Base-by-base conservation (phyloP, 495 filamentous ascomycete genomes). In the Xanthoparmelia taractica region DNA sequence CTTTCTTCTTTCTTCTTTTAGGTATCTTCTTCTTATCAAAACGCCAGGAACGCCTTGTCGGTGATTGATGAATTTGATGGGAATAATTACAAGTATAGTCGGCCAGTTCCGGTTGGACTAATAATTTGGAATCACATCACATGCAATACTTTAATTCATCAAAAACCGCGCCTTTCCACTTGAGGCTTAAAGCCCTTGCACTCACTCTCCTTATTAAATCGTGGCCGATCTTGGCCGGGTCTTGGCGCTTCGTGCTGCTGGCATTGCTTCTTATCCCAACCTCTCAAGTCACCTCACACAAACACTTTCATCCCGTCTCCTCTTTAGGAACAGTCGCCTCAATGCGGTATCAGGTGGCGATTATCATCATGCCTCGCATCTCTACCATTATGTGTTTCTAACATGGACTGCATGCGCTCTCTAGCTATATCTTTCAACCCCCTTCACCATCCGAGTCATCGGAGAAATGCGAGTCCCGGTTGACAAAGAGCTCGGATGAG, bases 371-470 rank as follows among this genome's bases (percentile, higher is more conserved):
- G 10, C 23, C 8, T 50, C 11, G n/a, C n/a, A n/a, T n/a, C n/a
- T n/a, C n/a, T n/a, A n/a, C n/a, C n/a, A n/a, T n/a, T n/a, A n/a
- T n/a, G n/a, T n/a, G n/a, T n/a, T n/a, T n/a, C n/a, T n/a, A n/a
- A n/a, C n/a, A n/a, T n/a, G n/a, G n/a, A n/a, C n/a, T n/a, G n/a
- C n/a, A n/a, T n/a, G n/a, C n/a, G n/a, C n/a, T n/a, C n/a, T n/a
- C n/a, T n/a, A n/a, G n/a, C n/a, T n/a, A n/a, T n/a, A n/a, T n/a
- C 13, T 11, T 27, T 54, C 50, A 54, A 8, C 29, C 20, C 17
- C 50, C 50, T 4, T 54, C 50, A 1, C 50, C 50, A 33, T 54
- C 50, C 25, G 57, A 33, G 15, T 59, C 57, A 13, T 59, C 50
- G 13, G 50, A 54, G 20, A 54, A 54, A 15, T 54, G 50, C 50